Conservation (phyloP, 805 yeast species). For the Hanseniaspora jakobsenii region DNA sequence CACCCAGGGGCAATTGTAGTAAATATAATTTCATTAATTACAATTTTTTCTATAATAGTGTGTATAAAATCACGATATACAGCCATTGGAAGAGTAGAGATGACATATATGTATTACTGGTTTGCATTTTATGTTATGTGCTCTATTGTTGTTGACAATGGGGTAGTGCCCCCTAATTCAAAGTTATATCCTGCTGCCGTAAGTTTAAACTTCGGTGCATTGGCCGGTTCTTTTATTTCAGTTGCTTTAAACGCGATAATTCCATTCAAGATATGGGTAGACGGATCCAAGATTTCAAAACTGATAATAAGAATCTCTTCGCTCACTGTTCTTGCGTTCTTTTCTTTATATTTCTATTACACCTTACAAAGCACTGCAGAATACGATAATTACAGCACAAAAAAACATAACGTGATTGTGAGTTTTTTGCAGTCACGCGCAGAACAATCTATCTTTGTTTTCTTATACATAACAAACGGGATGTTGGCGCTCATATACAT, state of each 20-base stretch:
- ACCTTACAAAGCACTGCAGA: no score
- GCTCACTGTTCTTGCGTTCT: slow-evolving; percentile 46
- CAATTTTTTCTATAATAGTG: slow-evolving; percentile 41
- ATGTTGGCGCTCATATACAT: slow-evolving; percentile 50
- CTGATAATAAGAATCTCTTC: slow-evolving; percentile 42
- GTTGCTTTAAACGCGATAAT: slow-evolving; percentile 63
- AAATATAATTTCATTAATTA: slow-evolving; percentile 2
- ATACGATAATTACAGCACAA: no score
- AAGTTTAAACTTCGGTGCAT: slow-evolving; percentile 62
- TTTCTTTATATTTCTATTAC: slow-evolving; percentile 51
- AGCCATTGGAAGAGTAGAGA: slow-evolving; percentile 85
- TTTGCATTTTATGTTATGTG: slow-evolving; percentile 46
- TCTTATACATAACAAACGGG: slow-evolving; percentile 62
- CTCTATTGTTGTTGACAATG: slow-evolving; percentile 75
- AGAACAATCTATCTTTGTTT: slow-evolving; percentile 59
- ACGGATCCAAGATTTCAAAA: slow-evolving; percentile 64
- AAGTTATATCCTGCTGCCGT: slow-evolving; percentile 68
- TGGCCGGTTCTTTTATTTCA: slow-evolving; percentile 59
- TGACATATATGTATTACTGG: slow-evolving; percentile 58
- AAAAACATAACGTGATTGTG: slow-evolving; percentile 35
- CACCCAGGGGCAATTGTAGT: neutral
- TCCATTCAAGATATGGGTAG: slow-evolving; percentile 90
- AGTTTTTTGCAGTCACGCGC: slow-evolving; percentile 20
- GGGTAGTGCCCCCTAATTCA: slow-evolving; percentile 82
- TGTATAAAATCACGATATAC: slow-evolving; percentile 79